Evolutionary conservation across 371 early-diverging fungal genomes (phyloP).

Genomic region (Chytridium lagenaria): DNA sequence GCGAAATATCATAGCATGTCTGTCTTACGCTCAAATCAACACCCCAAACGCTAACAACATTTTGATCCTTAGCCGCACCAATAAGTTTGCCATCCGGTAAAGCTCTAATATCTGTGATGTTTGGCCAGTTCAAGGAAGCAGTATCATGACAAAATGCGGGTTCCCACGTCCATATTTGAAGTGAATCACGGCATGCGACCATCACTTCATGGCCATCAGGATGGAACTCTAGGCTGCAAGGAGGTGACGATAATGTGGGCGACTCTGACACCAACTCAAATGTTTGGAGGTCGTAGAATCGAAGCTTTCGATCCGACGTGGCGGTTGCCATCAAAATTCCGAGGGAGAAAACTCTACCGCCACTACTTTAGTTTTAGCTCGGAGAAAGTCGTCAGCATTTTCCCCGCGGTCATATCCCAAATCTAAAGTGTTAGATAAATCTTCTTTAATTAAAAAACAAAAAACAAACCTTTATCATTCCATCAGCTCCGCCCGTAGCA

Average conservation of each 20-base stretch:
- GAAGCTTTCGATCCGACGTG: slow-evolving; percentile 43
- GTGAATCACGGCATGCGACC: slow-evolving; percentile 42
- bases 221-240: slow-evolving; percentile 50
- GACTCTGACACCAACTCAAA: slow-evolving; percentile 51
- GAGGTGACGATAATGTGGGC: slow-evolving; percentile 21
- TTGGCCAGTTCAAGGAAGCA: slow-evolving; percentile 46
- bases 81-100: slow-evolving; percentile 50
- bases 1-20: too few species aligned
- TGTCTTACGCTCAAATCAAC: too few species aligned
- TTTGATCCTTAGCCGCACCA: slow-evolving; percentile 50
- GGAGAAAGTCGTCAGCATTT: slow-evolving; percentile 50
- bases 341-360: slow-evolving; percentile 56
- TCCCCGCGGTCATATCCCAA: slow-evolving; percentile 68
- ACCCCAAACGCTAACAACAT: slow-evolving; percentile 56
- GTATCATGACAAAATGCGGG: slow-evolving; percentile 42
- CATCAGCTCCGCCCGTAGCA: slow-evolving; percentile 51
- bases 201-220: slow-evolving; percentile 47
- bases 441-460: neutral
- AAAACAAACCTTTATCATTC: slow-evolving; percentile 49
- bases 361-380: slow-evolving; percentile 44
- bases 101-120: slow-evolving; percentile 51
- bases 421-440: slow-evolving; percentile 36
- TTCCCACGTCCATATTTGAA: slow-evolving; percentile 58
- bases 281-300: slow-evolving; percentile 57
- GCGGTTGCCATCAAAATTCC: slow-evolving; percentile 55